These are phyloP conservation scores for Camelina hispida DNA, from an alignment of 345 rosid genomes.

Conservation along the genomic window DNA sequence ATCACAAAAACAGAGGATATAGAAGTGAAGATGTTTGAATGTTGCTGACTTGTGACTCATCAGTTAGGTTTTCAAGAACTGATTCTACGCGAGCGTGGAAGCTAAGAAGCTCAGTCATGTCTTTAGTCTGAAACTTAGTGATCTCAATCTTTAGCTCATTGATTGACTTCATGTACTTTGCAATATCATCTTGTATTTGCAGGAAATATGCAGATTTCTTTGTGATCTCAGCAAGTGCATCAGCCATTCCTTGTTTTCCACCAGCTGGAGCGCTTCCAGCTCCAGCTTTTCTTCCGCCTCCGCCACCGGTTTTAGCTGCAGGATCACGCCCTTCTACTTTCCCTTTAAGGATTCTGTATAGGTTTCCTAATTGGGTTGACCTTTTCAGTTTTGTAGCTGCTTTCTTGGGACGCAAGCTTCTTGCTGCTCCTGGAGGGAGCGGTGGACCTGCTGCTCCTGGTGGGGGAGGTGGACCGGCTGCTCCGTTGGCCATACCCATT, in stretches of 20 bases:
- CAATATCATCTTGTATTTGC: slow-evolving; percentile 85
- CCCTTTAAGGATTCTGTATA: slow-evolving; percentile 75
- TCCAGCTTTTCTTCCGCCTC: slow-evolving; percentile 49
- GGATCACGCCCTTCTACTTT: slow-evolving; percentile 73
- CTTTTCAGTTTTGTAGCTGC: slow-evolving; percentile 76
- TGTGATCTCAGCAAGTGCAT: slow-evolving; percentile 94
- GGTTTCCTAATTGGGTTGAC: slow-evolving; percentile 72
- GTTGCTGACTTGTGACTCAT: slow-evolving; percentile 80
- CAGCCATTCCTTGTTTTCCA: slow-evolving; percentile 97
- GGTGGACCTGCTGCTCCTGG: slow-evolving; percentile 71
- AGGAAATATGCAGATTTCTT: slow-evolving; percentile 92
- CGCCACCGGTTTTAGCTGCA: slow-evolving; percentile 44
- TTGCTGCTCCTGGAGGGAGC: slow-evolving; percentile 64
- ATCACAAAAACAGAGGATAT: slow-evolving; percentile 17
- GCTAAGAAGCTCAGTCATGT: slow-evolving; percentile 72
- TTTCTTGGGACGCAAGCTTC: slow-evolving; percentile 71
- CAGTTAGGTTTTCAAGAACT: slow-evolving; percentile 79
- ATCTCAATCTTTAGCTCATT: slow-evolving; percentile 60
- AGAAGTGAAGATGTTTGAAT: background rate
- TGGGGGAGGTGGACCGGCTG: slow-evolving; percentile 69
- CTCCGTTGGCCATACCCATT: slow-evolving; percentile 47
- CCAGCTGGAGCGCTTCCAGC: slow-evolving; percentile 35
- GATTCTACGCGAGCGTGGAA: slow-evolving; percentile 82
- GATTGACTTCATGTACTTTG: slow-evolving; percentile 62
- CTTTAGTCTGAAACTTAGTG: slow-evolving; percentile 68